A percentile compares a stretch with the other conserved stretches of the same genome.
phyloP scores from a whole-genome alignment of 225 moss, liverwort and hornwort genomes.

The Ulota crispa region DNA sequence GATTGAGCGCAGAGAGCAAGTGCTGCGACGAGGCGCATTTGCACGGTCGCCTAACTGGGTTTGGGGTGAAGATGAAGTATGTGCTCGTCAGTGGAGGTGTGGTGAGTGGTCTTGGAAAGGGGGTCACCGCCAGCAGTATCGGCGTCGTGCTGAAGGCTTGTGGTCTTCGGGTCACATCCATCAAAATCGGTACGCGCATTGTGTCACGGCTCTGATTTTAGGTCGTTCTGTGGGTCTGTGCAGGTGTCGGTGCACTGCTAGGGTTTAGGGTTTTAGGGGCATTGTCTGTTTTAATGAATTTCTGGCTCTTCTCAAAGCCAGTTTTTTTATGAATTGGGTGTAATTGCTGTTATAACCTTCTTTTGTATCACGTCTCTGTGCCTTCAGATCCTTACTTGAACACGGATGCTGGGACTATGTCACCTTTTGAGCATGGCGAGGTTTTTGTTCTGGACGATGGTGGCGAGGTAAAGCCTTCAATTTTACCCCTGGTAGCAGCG shows the following conservation, averaged over 20 bases:
- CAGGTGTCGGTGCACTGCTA: background rate
- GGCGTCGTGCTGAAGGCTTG: slow-evolving; percentile 76
- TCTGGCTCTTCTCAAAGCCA: too few species aligned
- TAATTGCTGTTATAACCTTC: background rate
- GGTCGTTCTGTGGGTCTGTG: background rate
- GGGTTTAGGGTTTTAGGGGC: slow-evolving; percentile 30
- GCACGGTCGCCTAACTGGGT: background rate
- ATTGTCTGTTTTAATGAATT: too few species aligned
- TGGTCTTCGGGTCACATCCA: slow-evolving; percentile 72
- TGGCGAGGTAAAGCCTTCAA: slow-evolving; percentile 61
- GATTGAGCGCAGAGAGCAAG: background rate
- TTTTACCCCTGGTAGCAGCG: background rate
- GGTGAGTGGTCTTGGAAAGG: slow-evolving; percentile 86
- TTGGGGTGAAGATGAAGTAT: slow-evolving; percentile 63
- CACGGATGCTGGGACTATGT: slow-evolving; percentile 86
- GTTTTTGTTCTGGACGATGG: slow-evolving; percentile 89
- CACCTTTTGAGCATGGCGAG: slow-evolving; percentile 83
- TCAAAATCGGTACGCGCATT: slow-evolving; percentile 67
- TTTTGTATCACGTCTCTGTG: background rate
- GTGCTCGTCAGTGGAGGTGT: slow-evolving; percentile 80
- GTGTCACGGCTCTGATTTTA: background rate
- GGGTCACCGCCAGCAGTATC: slow-evolving; percentile 83
- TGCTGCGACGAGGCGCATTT: background rate
- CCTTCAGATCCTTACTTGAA: slow-evolving; percentile 78
- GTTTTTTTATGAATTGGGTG: background rate